Base-by-base conservation (phyloP, 805 yeast genomes). In the Nakazawaea ambrosiae region DNA sequence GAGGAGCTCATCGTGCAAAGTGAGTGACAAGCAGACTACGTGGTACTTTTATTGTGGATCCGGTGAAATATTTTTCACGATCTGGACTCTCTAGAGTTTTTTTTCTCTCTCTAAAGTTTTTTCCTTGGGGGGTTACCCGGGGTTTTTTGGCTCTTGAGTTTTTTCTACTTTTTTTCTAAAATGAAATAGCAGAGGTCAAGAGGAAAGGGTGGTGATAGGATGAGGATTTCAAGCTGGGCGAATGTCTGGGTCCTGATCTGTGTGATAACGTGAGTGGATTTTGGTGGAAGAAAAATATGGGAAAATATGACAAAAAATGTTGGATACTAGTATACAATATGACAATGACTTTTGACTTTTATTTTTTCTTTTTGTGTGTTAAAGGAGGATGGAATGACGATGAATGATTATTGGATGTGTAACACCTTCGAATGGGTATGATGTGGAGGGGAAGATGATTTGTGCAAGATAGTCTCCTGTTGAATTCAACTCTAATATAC, bases 1-100 rank as follows among this genome's bases (percentile, higher is more conserved):
- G 40, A 37, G 20, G 36, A 31, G 25, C 39, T 36, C 39, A 36
- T 36, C 12, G 16, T 26, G 28, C 25, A 23, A 26, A 26, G 16
- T 12, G 28, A 26, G 28, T 11, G 25, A 23, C 10, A 23, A 23
- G 11, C 8, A n/a, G n/a, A n/a, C n/a, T n/a, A n/a, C n/a, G n/a
- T n/a, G n/a, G n/a, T n/a, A n/a, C n/a, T n/a, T n/a, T n/a, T n/a
- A n/a, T n/a, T n/a, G n/a, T n/a, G n/a, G n/a, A n/a, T n/a, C n/a
- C n/a, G n/a, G n/a, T n/a, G n/a, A n/a, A n/a, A n/a, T n/a, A n/a
- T 11, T 22, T 11, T 11, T 22, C 25, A 8, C 25, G 11, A 22
- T 22, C 25, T 11, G 8, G 8, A 22, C 25, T 22, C 25, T 22
- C 11, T 11, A 22, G 11, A 22, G 25, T 11, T 22, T 22, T 22